Percentiles rank a stretch among this genome's conserved stretches.
Evolutionary conservation across 192 early-diverging fungal genomes (phyloP).

Genomic region (Chytriomyces sp.): DNA sequence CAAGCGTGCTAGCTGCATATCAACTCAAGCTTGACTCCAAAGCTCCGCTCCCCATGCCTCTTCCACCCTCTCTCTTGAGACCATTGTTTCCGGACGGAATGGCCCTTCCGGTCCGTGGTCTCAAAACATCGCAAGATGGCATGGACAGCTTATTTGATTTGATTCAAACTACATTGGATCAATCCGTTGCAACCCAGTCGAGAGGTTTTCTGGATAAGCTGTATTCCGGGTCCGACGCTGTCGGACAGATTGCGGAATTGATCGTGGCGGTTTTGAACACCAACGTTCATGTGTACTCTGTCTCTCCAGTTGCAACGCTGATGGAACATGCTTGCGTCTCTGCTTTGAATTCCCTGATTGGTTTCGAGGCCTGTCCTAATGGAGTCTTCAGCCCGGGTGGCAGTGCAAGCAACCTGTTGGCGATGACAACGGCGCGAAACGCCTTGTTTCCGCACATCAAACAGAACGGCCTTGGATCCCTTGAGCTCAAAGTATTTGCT

Average conservation of each 20-base stretch:
- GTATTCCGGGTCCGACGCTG: slow-evolving; percentile 73
- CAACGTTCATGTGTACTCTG: slow-evolving; percentile 77
- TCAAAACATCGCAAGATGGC: background rate
- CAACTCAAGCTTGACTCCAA: background rate
- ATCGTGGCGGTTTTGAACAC: slow-evolving; percentile 71
- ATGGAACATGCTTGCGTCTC: slow-evolving; percentile 67
- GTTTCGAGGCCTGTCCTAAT: slow-evolving; percentile 36
- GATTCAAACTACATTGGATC: background rate
- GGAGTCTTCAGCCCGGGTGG: slow-evolving; percentile 78
- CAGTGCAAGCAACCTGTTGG: slow-evolving; percentile 73
- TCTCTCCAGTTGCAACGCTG: slow-evolving; percentile 69
- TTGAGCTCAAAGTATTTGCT: slow-evolving; percentile 64
- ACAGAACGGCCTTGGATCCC: slow-evolving; percentile 1
- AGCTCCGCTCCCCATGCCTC: background rate
- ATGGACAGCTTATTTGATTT: background rate
- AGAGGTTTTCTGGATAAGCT: slow-evolving; percentile 81
- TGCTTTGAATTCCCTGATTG: slow-evolving; percentile 35
- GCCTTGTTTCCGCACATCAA: slow-evolving; percentile 63
- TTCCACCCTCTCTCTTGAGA: background rate
- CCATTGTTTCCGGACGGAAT: background rate
- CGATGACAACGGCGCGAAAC: slow-evolving; percentile 76
- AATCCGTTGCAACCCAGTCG: slow-evolving; percentile 62
- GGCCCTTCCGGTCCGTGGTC: background rate
- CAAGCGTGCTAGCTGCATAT: background rate
- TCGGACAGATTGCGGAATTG: slow-evolving; percentile 66